Conservation (phyloP, 78 protist genomes). For the Ministeria vibrans region DNA sequence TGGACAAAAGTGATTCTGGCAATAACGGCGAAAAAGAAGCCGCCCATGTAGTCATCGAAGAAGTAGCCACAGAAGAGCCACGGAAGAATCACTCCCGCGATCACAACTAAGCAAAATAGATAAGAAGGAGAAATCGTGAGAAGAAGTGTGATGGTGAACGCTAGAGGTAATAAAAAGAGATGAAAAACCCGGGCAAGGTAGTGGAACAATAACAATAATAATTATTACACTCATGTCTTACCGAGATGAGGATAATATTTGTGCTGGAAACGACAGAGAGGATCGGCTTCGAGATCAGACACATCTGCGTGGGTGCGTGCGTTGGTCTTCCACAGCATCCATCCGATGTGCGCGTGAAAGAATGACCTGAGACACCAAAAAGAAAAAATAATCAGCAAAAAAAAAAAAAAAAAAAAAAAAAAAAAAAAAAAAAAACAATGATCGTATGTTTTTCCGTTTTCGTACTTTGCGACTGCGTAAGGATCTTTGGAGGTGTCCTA, state of each 20-base stretch:
- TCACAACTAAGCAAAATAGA: too few species aligned
- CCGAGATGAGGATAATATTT: slow-evolving; percentile 40
- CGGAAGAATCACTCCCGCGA: slow-evolving; percentile 44
- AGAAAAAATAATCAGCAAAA: too few species aligned
- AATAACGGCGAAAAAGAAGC: slow-evolving; percentile 57
- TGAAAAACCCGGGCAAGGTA: too few species aligned
- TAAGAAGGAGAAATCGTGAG: too few species aligned
- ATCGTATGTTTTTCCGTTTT: too few species aligned
- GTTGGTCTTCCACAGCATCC: slow-evolving; percentile 72
- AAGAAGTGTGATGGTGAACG: too few species aligned
- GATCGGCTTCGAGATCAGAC: slow-evolving; percentile 42
- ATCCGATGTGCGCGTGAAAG: slow-evolving; percentile 75
- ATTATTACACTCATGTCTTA: too few species aligned
- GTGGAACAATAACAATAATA: too few species aligned
- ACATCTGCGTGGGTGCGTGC: slow-evolving; percentile 30
- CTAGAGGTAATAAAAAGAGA: too few species aligned
- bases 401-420: too few species aligned
- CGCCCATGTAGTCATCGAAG: slow-evolving; percentile 67
- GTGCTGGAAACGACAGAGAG: slow-evolving; percentile 55
- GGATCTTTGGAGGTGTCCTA: slow-evolving; percentile 59
- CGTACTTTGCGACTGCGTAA: slow-evolving; percentile 52
- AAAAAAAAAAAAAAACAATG: too few species aligned
- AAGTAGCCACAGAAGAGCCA: slow-evolving; percentile 39
- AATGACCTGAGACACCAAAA: slow-evolving; percentile 56
- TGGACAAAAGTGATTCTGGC: slow-evolving; percentile 44